Base-by-base conservation (phyloP, 2,329 filamentous ascomycete species). In the Bipolaris bicolor region DNA sequence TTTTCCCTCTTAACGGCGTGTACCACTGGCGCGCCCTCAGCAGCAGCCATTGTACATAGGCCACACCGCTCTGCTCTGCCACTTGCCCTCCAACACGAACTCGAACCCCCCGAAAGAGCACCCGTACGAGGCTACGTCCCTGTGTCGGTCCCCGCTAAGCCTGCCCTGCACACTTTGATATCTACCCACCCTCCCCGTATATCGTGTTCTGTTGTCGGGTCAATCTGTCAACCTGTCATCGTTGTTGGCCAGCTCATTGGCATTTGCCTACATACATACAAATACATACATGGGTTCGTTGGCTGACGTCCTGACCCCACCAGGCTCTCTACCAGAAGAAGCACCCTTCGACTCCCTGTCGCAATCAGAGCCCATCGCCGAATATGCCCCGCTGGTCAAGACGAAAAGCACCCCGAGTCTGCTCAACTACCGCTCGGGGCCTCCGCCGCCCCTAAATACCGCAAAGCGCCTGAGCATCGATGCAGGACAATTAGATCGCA, bases 381-480 rank as follows among this genome's bases (percentile, higher is more conserved):
- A 68, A 62, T 67, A 76, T 68, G 68, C 71, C 58, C 66, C 68
- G 62, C 70, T 83, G 50, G 76, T 77, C 31, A 83, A 82, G 76
- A 81, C 79, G 67, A 78, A 78, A 71, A 81, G 79, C 70, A 80
- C 79, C 51, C 78, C 79, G 54, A 83, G 79, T 62, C 76, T 84
- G 64, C 77, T 80, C 36, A 63, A 73, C 40, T 73, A 73, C 57
- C 54, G 66, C 49, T 55, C 70, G 49, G 41, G 55, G 15, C 61
- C 76, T 34, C 68, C 73, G 52, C 76, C 78, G 44, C 63, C 70
- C 74, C 77, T 84, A 49, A 86, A 88, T 64, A 86, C 83, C 62
- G 81, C 64, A 81, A 86, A 78, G 74, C 88, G 90, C 60, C 88
- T 91, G 78, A 94, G 91, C 49, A 88, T 93, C 71, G 92, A 95